Conservation (phyloP, 2,329 filamentous ascomycete species). For the Claviceps spartinae region DNA sequence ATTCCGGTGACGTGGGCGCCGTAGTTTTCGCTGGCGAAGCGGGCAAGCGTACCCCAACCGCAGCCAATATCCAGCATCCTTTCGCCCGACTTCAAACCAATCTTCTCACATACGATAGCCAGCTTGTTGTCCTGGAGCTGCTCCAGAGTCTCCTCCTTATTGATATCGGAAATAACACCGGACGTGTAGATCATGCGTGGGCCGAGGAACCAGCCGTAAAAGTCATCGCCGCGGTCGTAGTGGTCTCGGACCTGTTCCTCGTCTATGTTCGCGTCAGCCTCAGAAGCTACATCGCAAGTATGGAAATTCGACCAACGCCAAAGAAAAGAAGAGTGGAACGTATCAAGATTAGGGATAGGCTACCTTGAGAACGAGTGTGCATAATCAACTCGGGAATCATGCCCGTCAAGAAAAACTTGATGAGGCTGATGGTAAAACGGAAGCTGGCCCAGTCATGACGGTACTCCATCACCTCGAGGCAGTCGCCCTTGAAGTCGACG, state of each 20-base stretch:
- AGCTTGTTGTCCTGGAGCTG: slow-evolving; percentile 97
- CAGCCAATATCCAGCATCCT: slow-evolving; percentile 87
- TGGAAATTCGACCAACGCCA: neutral
- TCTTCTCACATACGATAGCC: slow-evolving; percentile 90
- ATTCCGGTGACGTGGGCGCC: slow-evolving; percentile 76
- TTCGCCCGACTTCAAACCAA: slow-evolving; percentile 69
- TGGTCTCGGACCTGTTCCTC: slow-evolving; percentile 96
- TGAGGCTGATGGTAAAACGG: slow-evolving; percentile 72
- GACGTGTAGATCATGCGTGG: slow-evolving; percentile 99
- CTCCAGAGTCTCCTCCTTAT: slow-evolving; percentile 80
- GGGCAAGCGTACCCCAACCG: slow-evolving; percentile 92
- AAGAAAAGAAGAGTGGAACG: neutral
- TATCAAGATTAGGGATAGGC: neutral
- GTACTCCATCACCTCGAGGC: slow-evolving; percentile 79
- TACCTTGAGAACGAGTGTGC: slow-evolving; percentile 76
- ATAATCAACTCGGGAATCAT: slow-evolving; percentile 85
- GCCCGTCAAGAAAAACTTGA: slow-evolving; percentile 76
- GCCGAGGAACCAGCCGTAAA: slow-evolving; percentile 96
- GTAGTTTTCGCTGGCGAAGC: slow-evolving; percentile 86
- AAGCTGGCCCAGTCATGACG: slow-evolving; percentile 96
- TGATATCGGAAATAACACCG: slow-evolving; percentile 79
- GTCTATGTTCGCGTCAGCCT: slow-evolving; percentile 25
- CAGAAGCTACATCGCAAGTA: neutral
- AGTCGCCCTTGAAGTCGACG: slow-evolving; percentile 90
- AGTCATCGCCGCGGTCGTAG: slow-evolving; percentile 96